A percentile compares a stretch with the other conserved stretches of the same genome.
Evolutionary conservation across 2,329 filamentous ascomycete species (phyloP).

Genomic region (Monilinia fructicola): DNA sequence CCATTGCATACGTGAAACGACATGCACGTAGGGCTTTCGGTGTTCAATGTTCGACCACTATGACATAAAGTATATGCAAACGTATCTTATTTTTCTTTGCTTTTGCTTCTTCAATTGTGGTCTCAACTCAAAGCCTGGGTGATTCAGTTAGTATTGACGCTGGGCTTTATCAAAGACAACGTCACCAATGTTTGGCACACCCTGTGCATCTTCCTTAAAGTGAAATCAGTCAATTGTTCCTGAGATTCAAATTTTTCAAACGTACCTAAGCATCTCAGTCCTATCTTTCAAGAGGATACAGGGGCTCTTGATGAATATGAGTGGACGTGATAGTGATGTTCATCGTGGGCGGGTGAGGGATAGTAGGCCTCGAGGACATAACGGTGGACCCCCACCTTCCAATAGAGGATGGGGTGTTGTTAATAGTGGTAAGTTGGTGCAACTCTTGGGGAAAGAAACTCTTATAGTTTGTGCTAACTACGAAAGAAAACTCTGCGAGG

Average conservation of each 20-base stretch:
- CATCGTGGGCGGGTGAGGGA: too few relatives aligned
- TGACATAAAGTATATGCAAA: not conserved
- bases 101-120: not conserved
- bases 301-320: not conserved
- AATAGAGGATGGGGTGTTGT: not conserved
- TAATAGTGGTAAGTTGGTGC: not conserved
- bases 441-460: not conserved
- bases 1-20: not conserved
- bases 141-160: not conserved
- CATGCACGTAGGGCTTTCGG: not conserved
- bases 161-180: not conserved
- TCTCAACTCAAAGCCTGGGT: not conserved
- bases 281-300: not conserved
- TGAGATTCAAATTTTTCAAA: not conserved
- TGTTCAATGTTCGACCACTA: not conserved
- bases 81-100: not conserved
- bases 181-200: too few relatives aligned
- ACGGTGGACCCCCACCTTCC: not conserved
- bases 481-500: not conserved
- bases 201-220: not conserved
- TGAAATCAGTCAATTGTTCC: not conserved
- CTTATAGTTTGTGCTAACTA: not conserved
- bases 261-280: not conserved
- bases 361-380: not conserved
- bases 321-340: not conserved